Percentiles rank a stretch among this genome's conserved stretches.
Conservation (phyloP, 768 basidiomycete genomes). For the Rhodosporidiobolus odoratus region DNA sequence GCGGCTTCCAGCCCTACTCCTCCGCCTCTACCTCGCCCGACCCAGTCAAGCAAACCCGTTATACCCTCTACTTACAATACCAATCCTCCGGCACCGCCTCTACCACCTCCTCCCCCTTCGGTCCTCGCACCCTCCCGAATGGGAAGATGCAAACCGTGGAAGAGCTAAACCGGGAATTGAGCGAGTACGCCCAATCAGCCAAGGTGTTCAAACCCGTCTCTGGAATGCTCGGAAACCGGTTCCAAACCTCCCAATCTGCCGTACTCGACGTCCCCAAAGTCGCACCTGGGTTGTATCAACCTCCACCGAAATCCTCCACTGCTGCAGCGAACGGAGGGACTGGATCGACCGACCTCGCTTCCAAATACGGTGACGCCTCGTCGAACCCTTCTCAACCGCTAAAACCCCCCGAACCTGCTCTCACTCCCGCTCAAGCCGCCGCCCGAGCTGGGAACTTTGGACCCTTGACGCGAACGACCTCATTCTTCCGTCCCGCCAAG, state of each 20-base stretch:
- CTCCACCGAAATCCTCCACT: conserved; percentile 21
- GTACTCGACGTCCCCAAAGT: conserved; percentile 30
- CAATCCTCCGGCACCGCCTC: conserved; percentile 56
- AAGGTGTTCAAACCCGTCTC: conserved; percentile 83
- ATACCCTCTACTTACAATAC: conserved; percentile 70
- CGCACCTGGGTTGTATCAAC: conserved; percentile 47
- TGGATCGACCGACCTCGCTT: neutral
- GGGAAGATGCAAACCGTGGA: conserved; percentile 59
- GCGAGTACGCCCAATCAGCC: conserved; percentile 81
- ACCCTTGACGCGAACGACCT: conserved; percentile 67
- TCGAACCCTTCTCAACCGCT: neutral
- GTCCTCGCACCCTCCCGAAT: conserved; percentile 45
- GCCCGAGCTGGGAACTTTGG: conserved; percentile 87
- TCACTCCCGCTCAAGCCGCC: conserved; percentile 66
- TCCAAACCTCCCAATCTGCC: conserved; percentile 66
- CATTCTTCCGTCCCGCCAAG: conserved; percentile 71
- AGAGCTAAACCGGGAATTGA: conserved; percentile 73
- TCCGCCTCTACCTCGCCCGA: conserved; percentile 51
- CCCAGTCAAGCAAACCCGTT: conserved; percentile 74
- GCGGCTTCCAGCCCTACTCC: conserved; percentile 84
- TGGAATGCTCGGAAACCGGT: conserved; percentile 90
- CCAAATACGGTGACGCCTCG: conserved; percentile 8
- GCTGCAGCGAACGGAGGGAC: no score
- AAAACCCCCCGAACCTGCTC: conserved; percentile 49
- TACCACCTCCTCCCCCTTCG: conserved; percentile 50